Evolutionary conservation across 306 rosid species (phyloP), one percentile per base, ranked within the genome.

Genomic region (Fragaria iinumae): DNA sequence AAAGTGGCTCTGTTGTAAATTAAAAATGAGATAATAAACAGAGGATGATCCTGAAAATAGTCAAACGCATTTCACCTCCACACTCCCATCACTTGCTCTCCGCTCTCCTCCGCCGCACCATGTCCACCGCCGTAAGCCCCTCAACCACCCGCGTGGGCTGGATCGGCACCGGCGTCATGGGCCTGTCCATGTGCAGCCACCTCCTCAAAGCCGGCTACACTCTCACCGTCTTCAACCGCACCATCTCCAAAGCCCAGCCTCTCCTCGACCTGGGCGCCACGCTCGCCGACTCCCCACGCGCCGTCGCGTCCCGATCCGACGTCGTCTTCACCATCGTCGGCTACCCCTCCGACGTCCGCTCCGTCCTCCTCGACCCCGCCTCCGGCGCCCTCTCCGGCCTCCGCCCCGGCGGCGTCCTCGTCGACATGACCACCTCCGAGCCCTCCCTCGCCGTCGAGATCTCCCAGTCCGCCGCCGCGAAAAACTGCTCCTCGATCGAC

Each of bases 131-230:
- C 18, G 8, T 66, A 1, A 86, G 65, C 89, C 97, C 98, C 16
- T 81, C 91, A 13, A 89, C 48, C 70, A 90, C 94, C 23, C 96
- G 97, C 9, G 83, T 93, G 69, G 98, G 98, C 41, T 93, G 98
- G 97, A 91, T 93, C 84, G 98, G 98, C 41, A 93, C 98, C 38
- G 98, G 98, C 49, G 89, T 93, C 1, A 93, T 93, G 98, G 98
- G 98, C 64, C 92, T 74, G 6, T 91, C 87, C 82, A 93, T 93
- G 98, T 88, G 93, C 76, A 56, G 86, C 83, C 98, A 91, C 83
- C 85, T 93, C 65, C 83, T 93, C 81, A 87, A 82, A 60, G 96
- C 97, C 75, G 98, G 98, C 83, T 93, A 85, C 88, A 59, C 79
- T 44, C 93, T 93, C 80, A 93, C 96, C 77, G 87, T 93, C 82